These are phyloP conservation scores for Nothophaeocryptopus gaeumannii DNA, from an alignment of 2,329 filamentous ascomycete genomes.

Conservation along the genomic window DNA sequence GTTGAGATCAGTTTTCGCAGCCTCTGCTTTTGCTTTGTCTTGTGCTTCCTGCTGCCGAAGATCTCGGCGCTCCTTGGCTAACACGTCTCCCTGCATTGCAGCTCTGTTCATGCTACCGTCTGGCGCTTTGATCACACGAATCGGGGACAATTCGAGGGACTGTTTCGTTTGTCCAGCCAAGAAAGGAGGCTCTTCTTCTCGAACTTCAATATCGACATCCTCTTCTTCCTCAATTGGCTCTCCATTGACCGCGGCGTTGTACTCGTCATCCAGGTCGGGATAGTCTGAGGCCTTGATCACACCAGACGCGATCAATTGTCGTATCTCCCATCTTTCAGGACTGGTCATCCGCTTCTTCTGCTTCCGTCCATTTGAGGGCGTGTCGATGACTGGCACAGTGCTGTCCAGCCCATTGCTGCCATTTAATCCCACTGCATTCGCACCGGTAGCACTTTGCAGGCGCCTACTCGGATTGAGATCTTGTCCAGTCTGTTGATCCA, in stretches of 20 bases:
- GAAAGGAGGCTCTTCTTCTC: slow-evolving; percentile 95
- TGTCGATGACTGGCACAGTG: slow-evolving; percentile 61
- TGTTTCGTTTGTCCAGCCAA: slow-evolving; percentile 94
- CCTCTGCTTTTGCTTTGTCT: slow-evolving; percentile 70
- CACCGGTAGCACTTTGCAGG: slow-evolving; percentile 79
- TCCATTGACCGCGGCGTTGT: slow-evolving; percentile 79
- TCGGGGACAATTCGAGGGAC: slow-evolving; percentile 89
- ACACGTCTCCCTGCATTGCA: slow-evolving; percentile 84
- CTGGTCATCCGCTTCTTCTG: slow-evolving; percentile 93
- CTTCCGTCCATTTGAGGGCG: slow-evolving; percentile 50
- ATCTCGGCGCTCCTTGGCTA: slow-evolving; percentile 88
- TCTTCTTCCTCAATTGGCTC: slow-evolving; percentile 91
- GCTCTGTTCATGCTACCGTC: slow-evolving; percentile 97
- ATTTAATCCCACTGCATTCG: slow-evolving; percentile 81
- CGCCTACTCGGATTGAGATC: slow-evolving; percentile 76
- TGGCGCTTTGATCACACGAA: slow-evolving; percentile 93
- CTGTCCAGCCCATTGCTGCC: slow-evolving; percentile 52
- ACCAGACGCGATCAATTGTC: slow-evolving; percentile 92
- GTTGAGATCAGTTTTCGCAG: slow-evolving; percentile 74
- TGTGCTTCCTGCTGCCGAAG: slow-evolving; percentile 84
- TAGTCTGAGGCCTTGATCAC: slow-evolving; percentile 91
- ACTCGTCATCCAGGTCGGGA: slow-evolving; percentile 91
- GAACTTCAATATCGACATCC: slow-evolving; percentile 94
- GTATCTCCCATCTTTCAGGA: slow-evolving; percentile 95
- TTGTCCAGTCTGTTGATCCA: slow-evolving; percentile 82